A percentile compares a stretch with the other conserved stretches of the same genome.
These are phyloP conservation scores for Penicillium pancosmium DNA, from an alignment of 495 filamentous ascomycete species.

Conservation along the genomic window DNA sequence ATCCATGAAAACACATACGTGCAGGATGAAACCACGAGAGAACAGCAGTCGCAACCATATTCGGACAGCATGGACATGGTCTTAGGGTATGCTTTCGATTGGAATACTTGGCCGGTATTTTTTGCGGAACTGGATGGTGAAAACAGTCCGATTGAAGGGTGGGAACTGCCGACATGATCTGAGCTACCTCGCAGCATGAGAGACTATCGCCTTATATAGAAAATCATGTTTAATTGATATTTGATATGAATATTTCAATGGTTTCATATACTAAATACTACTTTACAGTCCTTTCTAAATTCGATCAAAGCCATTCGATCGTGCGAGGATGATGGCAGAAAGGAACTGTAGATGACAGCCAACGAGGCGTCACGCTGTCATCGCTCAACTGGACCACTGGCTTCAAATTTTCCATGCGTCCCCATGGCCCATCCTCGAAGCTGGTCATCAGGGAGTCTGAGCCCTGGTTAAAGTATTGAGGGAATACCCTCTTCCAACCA, in stretches of 20 bases:
- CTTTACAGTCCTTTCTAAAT: neutral
- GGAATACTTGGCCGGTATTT: conserved; percentile 19
- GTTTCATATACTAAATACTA: neutral
- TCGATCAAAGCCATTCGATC: conserved; percentile 7
- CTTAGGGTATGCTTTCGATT: conserved; percentile 16
- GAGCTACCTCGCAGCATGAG: neutral
- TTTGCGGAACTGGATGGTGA: conserved; percentile 14
- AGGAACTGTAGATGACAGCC: conserved; percentile 12
- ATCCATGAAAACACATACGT: neutral
- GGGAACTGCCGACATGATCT: neutral
- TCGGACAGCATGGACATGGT: neutral
- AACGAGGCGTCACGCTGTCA: conserved; percentile 12
- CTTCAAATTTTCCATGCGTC: conserved; percentile 20
- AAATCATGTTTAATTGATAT: too few relatives aligned
- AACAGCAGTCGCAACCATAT: neutral
- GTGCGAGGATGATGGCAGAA: conserved; percentile 4
- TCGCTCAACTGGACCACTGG: conserved; percentile 28
- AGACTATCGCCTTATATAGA: too few relatives aligned
- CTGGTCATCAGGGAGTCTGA: conserved; percentile 26
- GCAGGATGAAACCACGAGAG: neutral
- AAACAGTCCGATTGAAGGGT: conserved; percentile 1
- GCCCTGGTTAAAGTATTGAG: conserved; percentile 20
- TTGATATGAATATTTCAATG: too few relatives aligned
- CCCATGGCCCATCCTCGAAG: conserved; percentile 26
- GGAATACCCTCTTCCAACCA: conserved; percentile 31